A percentile compares a stretch with the other conserved stretches of the same genome.
Evolutionary conservation across 208 protist species (phyloP).

Genomic region (Leishmania mexicana): DNA sequence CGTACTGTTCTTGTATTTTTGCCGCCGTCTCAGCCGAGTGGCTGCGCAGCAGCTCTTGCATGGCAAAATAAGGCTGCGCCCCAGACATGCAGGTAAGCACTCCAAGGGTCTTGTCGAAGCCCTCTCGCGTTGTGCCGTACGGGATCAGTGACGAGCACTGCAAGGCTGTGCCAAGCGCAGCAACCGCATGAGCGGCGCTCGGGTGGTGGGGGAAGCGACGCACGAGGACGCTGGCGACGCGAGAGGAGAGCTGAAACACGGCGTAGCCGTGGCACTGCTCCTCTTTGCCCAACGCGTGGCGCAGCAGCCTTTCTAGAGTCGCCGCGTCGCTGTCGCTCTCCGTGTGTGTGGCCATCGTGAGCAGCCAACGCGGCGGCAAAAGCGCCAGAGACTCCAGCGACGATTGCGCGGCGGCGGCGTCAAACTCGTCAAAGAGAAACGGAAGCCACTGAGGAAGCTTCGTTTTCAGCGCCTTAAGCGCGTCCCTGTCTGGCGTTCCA

Average conservation of each 20-base stretch:
- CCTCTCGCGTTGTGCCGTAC: conserved; percentile 31
- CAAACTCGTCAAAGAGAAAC: conserved; percentile 16
- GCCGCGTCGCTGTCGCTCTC: not conserved
- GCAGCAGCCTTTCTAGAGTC: conserved; percentile 17
- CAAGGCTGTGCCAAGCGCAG: conserved; percentile 22
- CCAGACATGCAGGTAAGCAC: conserved; percentile 59
- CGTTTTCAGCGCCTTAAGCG: not conserved
- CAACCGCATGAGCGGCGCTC: conserved; percentile 12
- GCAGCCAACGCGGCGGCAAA: conserved; percentile 23
- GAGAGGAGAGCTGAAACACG: conserved; percentile 29
- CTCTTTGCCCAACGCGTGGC: conserved; percentile 13
- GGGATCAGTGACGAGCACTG: conserved; percentile 17
- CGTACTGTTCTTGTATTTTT: conserved; percentile 47
- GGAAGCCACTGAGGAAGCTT: conserved; percentile 24
- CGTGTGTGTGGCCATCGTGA: conserved; percentile 7
- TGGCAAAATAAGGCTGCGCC: conserved; percentile 52
- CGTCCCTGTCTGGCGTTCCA: not conserved
- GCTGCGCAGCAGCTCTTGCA: conserved; percentile 50
- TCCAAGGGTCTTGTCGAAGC: conserved; percentile 25
- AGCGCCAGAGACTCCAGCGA: not conserved
- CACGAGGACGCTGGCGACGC: conserved; percentile 16
- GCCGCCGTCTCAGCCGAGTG: conserved; percentile 16
- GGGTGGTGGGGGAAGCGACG: conserved; percentile 18
- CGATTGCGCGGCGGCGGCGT: not conserved
- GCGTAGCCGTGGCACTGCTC: not conserved